A percentile compares a stretch with the other conserved stretches of the same genome.
These are phyloP conservation scores for Phytophthora crassamura DNA, from an alignment of 352 stramenopile genomes.

Conservation along the genomic window DNA sequence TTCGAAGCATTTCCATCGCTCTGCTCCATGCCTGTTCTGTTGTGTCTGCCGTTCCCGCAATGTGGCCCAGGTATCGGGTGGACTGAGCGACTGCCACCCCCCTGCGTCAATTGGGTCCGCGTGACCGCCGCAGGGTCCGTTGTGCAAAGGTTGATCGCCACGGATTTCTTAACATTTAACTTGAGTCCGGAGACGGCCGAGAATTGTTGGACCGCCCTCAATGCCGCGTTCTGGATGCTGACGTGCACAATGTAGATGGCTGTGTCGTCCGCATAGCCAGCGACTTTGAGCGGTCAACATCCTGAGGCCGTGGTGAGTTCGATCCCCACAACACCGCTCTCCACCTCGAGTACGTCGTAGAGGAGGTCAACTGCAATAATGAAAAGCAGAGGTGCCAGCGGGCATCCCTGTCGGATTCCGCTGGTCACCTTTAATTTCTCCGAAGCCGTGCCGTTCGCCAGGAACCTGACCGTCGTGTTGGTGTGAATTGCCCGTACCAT, in stretches of 20 bases:
- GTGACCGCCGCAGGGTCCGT: no score
- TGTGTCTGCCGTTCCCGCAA: neutral
- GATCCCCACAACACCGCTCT: neutral
- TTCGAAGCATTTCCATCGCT: neutral
- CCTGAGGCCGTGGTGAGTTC: neutral
- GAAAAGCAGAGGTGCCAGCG: slow-evolving; percentile 9
- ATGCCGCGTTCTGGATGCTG: neutral
- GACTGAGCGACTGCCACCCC: no score
- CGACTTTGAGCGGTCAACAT: neutral
- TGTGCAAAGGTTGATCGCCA: neutral
- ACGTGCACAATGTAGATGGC: slow-evolving; percentile 3
- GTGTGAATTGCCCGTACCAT: neutral
- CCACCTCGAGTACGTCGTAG: neutral
- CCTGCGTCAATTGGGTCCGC: no score
- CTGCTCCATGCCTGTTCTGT: neutral
- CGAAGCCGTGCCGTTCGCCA: no score
- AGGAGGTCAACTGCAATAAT: slow-evolving; percentile 3
- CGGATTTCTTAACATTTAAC: slow-evolving; percentile 3
- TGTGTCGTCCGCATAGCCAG: slow-evolving; percentile 12
- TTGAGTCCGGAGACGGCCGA: neutral
- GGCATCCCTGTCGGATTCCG: no score
- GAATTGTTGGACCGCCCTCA: neutral
- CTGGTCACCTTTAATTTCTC: no score
- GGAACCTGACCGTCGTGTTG: no score
- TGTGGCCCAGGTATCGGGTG: no score